Conservation (phyloP, 176 grass and related monocot genomes). For the Poa annua region DNA sequence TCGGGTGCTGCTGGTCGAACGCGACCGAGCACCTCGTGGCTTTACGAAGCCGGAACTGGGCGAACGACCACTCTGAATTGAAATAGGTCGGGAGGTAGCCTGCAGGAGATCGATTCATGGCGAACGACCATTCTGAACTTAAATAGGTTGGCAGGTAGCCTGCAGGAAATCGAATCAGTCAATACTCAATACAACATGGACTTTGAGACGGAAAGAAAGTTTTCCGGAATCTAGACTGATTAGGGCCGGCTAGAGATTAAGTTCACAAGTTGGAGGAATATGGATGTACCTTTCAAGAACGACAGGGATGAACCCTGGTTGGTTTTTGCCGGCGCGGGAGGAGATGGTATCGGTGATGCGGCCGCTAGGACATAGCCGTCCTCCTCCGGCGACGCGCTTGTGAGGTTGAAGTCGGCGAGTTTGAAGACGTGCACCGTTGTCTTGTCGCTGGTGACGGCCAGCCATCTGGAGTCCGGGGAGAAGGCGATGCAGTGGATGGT, state of each 20-base stretch:
- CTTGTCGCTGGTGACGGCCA: constrained; percentile 80
- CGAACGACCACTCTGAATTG: constrained; percentile 68
- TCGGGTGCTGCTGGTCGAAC: constrained; percentile 51
- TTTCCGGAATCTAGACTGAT: no score
- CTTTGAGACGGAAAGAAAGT: background rate
- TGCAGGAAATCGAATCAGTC: background rate
- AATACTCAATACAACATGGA: background rate
- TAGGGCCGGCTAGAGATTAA: background rate
- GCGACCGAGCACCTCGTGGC: constrained; percentile 60
- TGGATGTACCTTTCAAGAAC: background rate
- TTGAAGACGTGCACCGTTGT: constrained; percentile 77
- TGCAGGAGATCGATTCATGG: constrained; percentile 36
- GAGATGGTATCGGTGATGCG: background rate
- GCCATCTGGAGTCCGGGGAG: constrained; percentile 68
- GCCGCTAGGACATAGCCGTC: background rate
- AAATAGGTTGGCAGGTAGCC: constrained; percentile 65
- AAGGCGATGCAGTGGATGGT: constrained; percentile 73
- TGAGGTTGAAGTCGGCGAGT: constrained; percentile 44
- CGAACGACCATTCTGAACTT: constrained; percentile 67
- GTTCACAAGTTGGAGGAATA: background rate
- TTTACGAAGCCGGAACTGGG: constrained; percentile 60
- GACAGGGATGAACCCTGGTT: constrained; percentile 5
- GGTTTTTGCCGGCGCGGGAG: background rate
- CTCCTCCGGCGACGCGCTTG: constrained; percentile 31
- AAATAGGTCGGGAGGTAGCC: constrained; percentile 67